Evolutionary conservation across 177 flowering plant species (phyloP).

Genomic region (Telopea speciosissima): DNA sequence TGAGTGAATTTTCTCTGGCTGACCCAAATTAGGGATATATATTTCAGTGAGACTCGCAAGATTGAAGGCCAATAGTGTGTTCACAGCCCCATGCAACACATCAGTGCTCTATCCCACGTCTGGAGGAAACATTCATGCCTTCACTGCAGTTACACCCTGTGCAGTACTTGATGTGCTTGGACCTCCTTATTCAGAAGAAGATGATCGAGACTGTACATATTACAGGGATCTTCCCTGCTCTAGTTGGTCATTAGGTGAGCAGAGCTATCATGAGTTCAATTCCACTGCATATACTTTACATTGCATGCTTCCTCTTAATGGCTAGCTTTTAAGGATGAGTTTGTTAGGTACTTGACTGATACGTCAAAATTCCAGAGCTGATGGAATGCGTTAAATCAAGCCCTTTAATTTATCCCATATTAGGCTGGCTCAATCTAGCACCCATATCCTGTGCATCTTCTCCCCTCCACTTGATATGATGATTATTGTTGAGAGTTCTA

Average conservation of each 20-base stretch:
- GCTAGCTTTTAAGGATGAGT: no score
- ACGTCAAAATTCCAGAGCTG: no score
- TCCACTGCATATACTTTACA: no score
- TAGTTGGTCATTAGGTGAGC: constrained; percentile 35
- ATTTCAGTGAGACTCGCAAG: constrained; percentile 58
- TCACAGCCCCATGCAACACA: constrained; percentile 64
- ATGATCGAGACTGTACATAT: constrained; percentile 66
- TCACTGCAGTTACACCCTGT: constrained; percentile 73
- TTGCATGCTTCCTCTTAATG: no score
- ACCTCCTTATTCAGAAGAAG: constrained; percentile 72
- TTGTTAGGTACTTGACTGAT: no score
- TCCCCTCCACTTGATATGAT: no score
- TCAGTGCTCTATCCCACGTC: constrained; percentile 70
- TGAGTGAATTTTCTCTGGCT: background rate
- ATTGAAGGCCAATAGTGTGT: constrained; percentile 39
- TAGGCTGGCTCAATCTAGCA: no score
- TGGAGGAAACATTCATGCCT: constrained; percentile 84
- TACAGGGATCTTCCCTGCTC: constrained; percentile 45
- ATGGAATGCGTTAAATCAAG: no score
- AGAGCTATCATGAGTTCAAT: background rate
- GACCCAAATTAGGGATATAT: background rate
- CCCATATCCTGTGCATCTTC: no score
- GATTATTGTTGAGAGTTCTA: no score
- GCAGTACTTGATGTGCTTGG: constrained; percentile 82
- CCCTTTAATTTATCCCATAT: no score